Evolutionary conservation across 306 rosid species (phyloP).

Genomic region (Pyrus betulifolia): DNA sequence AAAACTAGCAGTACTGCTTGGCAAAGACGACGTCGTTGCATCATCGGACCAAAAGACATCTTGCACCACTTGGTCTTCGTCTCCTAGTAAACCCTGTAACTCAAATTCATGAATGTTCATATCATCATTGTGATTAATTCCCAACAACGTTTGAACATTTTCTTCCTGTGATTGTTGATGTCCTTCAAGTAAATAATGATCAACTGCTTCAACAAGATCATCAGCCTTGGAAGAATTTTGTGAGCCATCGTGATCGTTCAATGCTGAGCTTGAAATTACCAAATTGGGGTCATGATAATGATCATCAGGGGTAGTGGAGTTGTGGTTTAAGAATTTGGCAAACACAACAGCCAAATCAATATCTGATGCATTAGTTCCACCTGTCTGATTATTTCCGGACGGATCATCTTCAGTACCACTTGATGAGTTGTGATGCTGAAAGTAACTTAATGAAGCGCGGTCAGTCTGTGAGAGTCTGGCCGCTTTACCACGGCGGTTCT

Average conservation of each 20-base stretch:
- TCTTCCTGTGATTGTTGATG: background rate
- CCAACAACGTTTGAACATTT: background rate
- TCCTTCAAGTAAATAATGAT: background rate
- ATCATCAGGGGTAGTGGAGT: background rate
- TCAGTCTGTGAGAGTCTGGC: background rate
- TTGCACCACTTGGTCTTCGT: constrained; percentile 7
- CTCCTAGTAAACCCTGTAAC: constrained; percentile 25
- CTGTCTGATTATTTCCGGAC: background rate
- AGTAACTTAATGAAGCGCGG: background rate
- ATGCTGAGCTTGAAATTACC: background rate
- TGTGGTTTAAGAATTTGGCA: constrained; percentile 55
- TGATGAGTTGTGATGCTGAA: background rate
- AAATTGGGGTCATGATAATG: background rate
- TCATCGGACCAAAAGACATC: constrained; percentile 16
- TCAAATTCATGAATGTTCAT: constrained; percentile 30
- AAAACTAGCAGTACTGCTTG: background rate
- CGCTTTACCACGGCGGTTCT: constrained; percentile 42
- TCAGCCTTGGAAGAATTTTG: background rate
- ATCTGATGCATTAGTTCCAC: constrained; percentile 22
- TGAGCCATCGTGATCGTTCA: background rate
- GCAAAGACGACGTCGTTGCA: background rate
- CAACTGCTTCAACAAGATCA: constrained; percentile 4
- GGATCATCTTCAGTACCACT: background rate
- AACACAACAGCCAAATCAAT: constrained; percentile 77
- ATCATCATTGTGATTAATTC: background rate